Conservation (phyloP, 768 basidiomycete genomes). For the Calocera cornea region DNA sequence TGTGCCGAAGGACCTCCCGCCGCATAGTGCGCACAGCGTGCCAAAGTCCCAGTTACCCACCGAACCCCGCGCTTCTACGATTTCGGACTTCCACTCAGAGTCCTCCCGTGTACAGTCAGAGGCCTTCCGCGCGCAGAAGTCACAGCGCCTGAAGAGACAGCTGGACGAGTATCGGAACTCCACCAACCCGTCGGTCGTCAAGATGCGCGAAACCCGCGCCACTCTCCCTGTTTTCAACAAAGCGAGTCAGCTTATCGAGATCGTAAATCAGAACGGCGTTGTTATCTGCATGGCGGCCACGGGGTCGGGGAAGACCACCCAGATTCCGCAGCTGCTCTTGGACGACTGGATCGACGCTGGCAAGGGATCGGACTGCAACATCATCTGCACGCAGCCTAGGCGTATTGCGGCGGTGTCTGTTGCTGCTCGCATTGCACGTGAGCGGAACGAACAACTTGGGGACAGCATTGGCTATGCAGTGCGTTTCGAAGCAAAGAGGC, state of each 20-base stretch:
- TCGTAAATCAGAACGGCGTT: conserved; percentile 65
- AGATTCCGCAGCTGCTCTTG: conserved; percentile 83
- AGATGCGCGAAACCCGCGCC: conserved; percentile 53
- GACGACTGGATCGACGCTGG: conserved; percentile 67
- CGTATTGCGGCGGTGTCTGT: conserved; percentile 85
- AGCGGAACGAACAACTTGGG: conserved; percentile 64
- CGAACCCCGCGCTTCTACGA: conserved; percentile 21
- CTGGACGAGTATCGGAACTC: conserved; percentile 42
- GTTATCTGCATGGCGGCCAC: conserved; percentile 82
- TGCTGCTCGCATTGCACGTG: conserved; percentile 79
- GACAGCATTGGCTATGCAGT: conserved; percentile 78
- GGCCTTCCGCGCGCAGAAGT: conserved; percentile 36
- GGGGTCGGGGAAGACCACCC: conserved; percentile 88
- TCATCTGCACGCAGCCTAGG: conserved; percentile 87
- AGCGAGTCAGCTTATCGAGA: conserved; percentile 49
- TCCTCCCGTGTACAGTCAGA: conserved; percentile 2
- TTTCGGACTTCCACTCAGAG: conserved; percentile 20
- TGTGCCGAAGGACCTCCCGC: not conserved
- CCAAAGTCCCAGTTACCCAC: not conserved
- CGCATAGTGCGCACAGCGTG: too few species aligned
- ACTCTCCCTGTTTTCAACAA: conserved; percentile 64
- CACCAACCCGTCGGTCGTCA: conserved; percentile 41
- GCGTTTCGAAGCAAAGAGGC: conserved; percentile 70
- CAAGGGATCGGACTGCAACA: conserved; percentile 74
- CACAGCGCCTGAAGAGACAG: conserved; percentile 38